These are phyloP conservation scores for Wickerhamomyces sp. DNA, from an alignment of 1,139 yeast genomes.

Conservation along the genomic window DNA sequence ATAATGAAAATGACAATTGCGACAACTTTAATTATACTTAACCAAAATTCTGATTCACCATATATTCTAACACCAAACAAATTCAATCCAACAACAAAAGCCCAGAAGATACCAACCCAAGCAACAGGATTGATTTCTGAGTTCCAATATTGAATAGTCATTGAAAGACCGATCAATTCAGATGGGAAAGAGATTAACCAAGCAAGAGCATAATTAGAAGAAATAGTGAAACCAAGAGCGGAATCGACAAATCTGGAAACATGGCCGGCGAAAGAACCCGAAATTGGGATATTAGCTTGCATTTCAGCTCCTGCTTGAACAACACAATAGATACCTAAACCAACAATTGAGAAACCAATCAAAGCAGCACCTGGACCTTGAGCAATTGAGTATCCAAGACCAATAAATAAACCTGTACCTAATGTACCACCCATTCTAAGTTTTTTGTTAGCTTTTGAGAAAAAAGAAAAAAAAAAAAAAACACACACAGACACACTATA, in stretches of 20 bases:
- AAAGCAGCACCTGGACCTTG: constrained; percentile 63
- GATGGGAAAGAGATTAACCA: constrained; percentile 85
- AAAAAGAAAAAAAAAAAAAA: too few species aligned
- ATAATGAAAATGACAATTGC: constrained; percentile 60
- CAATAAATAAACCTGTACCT: constrained; percentile 52
- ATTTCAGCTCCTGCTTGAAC: constrained; percentile 73
- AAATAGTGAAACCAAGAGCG: constrained; percentile 74
- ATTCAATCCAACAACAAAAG: constrained; percentile 40
- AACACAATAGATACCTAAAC: constrained; percentile 58
- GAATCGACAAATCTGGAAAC: constrained; percentile 63
- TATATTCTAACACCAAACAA: constrained; percentile 64
- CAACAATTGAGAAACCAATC: constrained; percentile 61
- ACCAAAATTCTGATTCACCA: constrained; percentile 61
- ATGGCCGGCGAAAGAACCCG: constrained; percentile 60
- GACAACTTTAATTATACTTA: constrained; percentile 51
- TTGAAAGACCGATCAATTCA: constrained; percentile 77
- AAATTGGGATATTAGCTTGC: constrained; percentile 69
- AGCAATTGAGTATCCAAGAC: constrained; percentile 41
- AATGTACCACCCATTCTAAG: constrained; percentile 52
- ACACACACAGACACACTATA: too few species aligned
- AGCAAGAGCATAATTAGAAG: constrained; percentile 79
- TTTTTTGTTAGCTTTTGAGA: too few species aligned
- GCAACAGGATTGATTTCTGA: constrained; percentile 56
- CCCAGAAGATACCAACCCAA: constrained; percentile 62
- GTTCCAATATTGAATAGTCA: constrained; percentile 72